These are phyloP conservation scores for Neopestalotiopsis sp. DNA, from an alignment of 2,329 filamentous ascomycete species.

Conservation along the genomic window DNA sequence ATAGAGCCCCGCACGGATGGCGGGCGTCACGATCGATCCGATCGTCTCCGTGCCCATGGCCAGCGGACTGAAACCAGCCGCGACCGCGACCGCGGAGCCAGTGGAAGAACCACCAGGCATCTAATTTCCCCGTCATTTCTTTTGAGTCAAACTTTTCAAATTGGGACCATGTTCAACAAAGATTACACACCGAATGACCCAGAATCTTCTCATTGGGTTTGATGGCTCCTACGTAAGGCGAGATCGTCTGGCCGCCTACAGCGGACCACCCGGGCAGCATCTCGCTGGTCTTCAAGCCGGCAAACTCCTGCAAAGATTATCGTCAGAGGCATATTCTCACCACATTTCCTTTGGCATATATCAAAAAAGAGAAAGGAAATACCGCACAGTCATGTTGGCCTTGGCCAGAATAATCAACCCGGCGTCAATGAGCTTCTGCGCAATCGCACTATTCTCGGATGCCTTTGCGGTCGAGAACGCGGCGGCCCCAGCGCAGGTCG, in stretches of 20 bases:
- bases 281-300: constrained; percentile 19
- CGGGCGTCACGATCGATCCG: constrained; percentile 3
- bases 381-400: constrained; percentile 31
- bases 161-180: no score
- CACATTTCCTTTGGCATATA: not conserved
- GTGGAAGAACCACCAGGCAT: constrained; percentile 2
- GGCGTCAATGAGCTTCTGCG: constrained; percentile 24
- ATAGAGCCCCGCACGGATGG: not conserved
- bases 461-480: constrained; percentile 22
- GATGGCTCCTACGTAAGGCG: constrained; percentile 32
- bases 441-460: constrained; percentile 11
- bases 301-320: constrained; percentile 5
- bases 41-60: not conserved
- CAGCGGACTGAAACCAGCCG: not conserved
- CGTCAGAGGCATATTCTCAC: no score
- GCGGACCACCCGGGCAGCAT: constrained; percentile 31
- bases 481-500: constrained; percentile 24
- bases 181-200: constrained; percentile 26
- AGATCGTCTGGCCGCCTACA: constrained; percentile 33
- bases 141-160: no score
- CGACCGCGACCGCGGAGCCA: not conserved
- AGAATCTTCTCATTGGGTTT: constrained; percentile 26
- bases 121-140: not conserved
- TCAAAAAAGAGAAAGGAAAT: not conserved
- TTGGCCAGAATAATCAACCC: constrained; percentile 34